These are phyloP conservation scores for Tetraselmis striata DNA, from an alignment of 139 green algal species.

Conservation along the genomic window DNA sequence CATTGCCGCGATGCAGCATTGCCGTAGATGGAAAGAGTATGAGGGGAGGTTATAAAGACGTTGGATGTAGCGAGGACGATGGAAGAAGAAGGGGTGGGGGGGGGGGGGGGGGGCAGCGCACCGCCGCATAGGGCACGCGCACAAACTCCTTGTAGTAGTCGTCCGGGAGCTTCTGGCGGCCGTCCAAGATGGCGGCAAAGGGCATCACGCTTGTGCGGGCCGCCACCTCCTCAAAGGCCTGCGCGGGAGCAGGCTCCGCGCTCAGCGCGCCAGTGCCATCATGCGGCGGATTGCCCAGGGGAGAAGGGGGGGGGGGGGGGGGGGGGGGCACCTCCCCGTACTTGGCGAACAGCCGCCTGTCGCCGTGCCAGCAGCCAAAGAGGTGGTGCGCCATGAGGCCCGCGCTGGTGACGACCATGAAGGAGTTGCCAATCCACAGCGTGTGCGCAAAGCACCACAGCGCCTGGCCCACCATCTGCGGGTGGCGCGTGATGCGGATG, in stretches of 20 bases:
- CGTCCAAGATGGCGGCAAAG: slow-evolving; percentile 84
- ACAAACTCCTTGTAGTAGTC: slow-evolving; percentile 95
- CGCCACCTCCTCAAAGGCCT: slow-evolving; percentile 81
- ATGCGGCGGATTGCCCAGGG: too few relatives aligned
- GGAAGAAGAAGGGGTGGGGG: too few relatives aligned
- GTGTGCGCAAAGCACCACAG: slow-evolving; percentile 88
- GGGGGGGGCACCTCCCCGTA: slow-evolving; percentile 61
- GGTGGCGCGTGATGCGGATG: slow-evolving; percentile 79
- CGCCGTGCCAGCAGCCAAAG: slow-evolving; percentile 93
- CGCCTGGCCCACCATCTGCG: slow-evolving; percentile 59
- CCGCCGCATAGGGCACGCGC: slow-evolving; percentile 73
- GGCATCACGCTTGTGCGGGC: slow-evolving; percentile 77
- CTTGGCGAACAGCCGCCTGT: slow-evolving; percentile 73
- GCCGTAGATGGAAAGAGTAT: background rate
- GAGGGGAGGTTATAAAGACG: background rate
- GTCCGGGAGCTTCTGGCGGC: slow-evolving; percentile 78
- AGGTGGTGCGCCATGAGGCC: slow-evolving; percentile 87
- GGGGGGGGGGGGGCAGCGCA: too few relatives aligned
- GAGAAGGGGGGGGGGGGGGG: too few relatives aligned
- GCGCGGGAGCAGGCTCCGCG: too few relatives aligned
- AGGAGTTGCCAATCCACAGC: slow-evolving; percentile 87
- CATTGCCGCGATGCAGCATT: background rate
- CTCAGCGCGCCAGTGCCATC: too few relatives aligned
- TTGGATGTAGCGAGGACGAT: too few relatives aligned
- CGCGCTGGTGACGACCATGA: slow-evolving; percentile 78